Evolutionary conservation across 495 filamentous ascomycete genomes (phyloP).

Genomic region (Gamarada debralockiae): DNA sequence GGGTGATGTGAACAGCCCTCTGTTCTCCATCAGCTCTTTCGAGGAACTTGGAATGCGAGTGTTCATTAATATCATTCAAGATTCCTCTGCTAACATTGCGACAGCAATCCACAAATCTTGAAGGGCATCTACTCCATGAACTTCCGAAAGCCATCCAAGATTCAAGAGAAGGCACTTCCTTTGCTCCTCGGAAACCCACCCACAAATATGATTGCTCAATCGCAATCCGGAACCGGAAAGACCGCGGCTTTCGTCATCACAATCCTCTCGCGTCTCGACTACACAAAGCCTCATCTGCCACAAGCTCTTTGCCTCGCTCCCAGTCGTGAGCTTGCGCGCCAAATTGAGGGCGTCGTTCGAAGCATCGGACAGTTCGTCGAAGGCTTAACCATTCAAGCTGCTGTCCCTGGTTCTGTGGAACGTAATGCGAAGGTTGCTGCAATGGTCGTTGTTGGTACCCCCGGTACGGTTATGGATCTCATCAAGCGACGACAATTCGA

Average conservation of each 20-base stretch:
- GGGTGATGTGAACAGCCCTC: constrained; percentile 77
- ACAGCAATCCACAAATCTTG: constrained; percentile 40
- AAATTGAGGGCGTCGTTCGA: constrained; percentile 81
- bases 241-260: constrained; percentile 95
- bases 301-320: constrained; percentile 90
- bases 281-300: constrained; percentile 58
- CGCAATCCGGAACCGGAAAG: constrained; percentile 97
- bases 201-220: constrained; percentile 91
- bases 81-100: background rate
- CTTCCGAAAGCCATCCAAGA: constrained; percentile 94
- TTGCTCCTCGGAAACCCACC: constrained; percentile 80
- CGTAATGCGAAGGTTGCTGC: constrained; percentile 58
- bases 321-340: constrained; percentile 90
- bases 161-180: constrained; percentile 90
- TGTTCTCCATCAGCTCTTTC: constrained; percentile 81
- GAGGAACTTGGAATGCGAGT: constrained; percentile 82
- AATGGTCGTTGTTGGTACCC: constrained; percentile 86
- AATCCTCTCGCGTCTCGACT: constrained; percentile 78
- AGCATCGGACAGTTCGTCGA: constrained; percentile 79
- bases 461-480: constrained; percentile 86
- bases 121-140: constrained; percentile 70
- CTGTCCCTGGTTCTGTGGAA: constrained; percentile 71
- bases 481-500: constrained; percentile 69
- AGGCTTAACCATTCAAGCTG: constrained; percentile 65
- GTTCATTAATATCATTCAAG: background rate